Evolutionary conservation across 768 basidiomycete species (phyloP).

Genomic region (Peribolospora kevripleyi): DNA sequence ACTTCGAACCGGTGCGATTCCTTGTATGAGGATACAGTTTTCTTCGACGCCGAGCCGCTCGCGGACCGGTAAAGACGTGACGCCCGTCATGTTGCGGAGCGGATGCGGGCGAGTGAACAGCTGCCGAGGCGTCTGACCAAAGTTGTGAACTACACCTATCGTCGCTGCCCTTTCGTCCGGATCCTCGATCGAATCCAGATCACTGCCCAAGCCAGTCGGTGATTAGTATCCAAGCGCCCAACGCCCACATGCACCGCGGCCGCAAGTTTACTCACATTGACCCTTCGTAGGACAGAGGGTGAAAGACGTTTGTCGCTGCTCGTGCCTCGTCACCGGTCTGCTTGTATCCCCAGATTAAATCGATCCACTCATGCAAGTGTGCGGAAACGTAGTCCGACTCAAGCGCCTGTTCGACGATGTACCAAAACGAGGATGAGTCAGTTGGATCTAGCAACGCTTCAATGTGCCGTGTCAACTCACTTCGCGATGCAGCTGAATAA

Average conservation of each 20-base stretch:
- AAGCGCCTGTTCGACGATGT: constrained; percentile 32
- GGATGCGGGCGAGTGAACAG: constrained; percentile 60
- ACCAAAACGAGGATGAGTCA: background rate
- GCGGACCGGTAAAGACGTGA: no score
- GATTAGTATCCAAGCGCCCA: background rate
- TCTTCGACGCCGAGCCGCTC: background rate
- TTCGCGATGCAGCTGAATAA: constrained; percentile 50
- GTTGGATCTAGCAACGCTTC: background rate
- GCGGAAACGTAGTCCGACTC: constrained; percentile 72
- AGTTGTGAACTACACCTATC: constrained; percentile 86
- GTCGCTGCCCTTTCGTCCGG: constrained; percentile 74
- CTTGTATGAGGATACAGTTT: background rate
- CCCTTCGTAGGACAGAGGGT: constrained; percentile 80
- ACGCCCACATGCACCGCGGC: constrained; percentile 22
- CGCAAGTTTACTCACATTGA: constrained; percentile 27
- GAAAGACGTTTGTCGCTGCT: constrained; percentile 58
- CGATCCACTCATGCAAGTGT: constrained; percentile 68
- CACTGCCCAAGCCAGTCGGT: constrained; percentile 19
- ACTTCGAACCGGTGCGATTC: no score
- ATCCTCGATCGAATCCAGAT: constrained; percentile 64
- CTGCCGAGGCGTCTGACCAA: constrained; percentile 77
- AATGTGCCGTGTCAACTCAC: constrained; percentile 19
- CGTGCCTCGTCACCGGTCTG: constrained; percentile 34
- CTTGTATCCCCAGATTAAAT: constrained; percentile 44
- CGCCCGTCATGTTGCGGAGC: constrained; percentile 19